Evolutionary conservation across 306 rosid species (phyloP).

Genomic region (Mucuna pruriens): DNA sequence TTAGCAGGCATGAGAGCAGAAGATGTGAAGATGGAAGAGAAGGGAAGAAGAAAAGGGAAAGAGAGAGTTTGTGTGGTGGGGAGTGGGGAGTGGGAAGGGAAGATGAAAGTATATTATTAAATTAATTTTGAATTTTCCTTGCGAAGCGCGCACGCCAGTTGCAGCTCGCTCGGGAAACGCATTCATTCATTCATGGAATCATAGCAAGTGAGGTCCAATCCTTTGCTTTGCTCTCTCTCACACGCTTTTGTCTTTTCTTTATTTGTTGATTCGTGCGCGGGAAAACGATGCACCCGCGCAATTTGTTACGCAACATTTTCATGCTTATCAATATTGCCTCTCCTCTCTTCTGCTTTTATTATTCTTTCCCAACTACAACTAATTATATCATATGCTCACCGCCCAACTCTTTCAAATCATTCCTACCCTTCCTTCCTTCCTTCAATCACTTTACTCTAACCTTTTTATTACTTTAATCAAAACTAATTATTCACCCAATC

Average conservation of each 20-base stretch:
- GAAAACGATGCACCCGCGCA: conserved; percentile 9
- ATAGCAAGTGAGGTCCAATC: neutral
- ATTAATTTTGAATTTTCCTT: neutral
- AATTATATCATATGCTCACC: neutral
- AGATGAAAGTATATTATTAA: no score
- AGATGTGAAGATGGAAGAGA: no score
- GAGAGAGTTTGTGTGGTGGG: no score
- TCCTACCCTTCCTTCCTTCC: no score
- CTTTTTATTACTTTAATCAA: no score
- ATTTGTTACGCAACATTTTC: neutral
- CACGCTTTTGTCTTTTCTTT: neutral
- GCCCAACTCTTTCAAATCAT: neutral
- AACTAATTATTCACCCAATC: no score
- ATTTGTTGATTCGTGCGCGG: neutral
- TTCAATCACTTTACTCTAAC: no score
- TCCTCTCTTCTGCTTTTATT: conserved; percentile 12
- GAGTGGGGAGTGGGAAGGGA: no score
- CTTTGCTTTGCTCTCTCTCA: neutral
- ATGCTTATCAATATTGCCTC: neutral
- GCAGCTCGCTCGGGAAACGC: conserved; percentile 6
- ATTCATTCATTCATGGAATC: neutral
- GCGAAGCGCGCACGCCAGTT: conserved; percentile 35
- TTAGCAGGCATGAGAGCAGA: no score
- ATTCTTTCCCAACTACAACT: neutral
- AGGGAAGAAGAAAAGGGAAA: no score